Evolutionary conservation across 2,329 filamentous ascomycete species (phyloP).

Genomic region (Colletotrichum sp.): DNA sequence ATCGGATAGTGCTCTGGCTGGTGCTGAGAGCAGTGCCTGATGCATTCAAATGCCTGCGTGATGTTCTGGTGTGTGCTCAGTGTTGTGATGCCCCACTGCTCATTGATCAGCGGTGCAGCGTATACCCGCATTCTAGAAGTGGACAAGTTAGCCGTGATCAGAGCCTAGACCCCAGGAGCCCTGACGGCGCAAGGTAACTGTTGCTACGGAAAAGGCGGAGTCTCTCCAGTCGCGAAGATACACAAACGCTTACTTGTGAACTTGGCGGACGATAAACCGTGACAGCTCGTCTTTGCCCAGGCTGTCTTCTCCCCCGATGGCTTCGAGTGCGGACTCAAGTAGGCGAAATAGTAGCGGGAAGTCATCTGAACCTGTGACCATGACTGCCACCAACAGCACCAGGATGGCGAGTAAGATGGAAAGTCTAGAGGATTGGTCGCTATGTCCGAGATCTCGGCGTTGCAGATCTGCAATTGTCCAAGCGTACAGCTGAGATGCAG

Average conservation of each 20-base stretch:
- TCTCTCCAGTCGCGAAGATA: not conserved
- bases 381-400: slow-evolving; percentile 23
- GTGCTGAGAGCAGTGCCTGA: not conserved
- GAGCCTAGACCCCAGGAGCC: not conserved
- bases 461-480: not conserved
- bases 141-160: not conserved
- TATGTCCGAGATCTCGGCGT: not conserved
- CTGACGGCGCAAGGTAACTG: not conserved
- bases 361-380: slow-evolving; percentile 30
- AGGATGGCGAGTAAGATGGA: slow-evolving; percentile 26
- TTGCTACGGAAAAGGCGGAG: not conserved
- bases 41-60: not conserved
- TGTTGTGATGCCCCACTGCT: not conserved
- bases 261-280: not conserved
- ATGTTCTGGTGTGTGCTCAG: not conserved
- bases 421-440: not conserved
- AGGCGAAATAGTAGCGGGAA: slow-evolving; percentile 28
- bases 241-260: not conserved
- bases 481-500: not conserved
- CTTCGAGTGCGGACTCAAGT: slow-evolving; percentile 28
- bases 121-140: not conserved
- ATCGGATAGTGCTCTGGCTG: not conserved
- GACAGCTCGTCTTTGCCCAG: slow-evolving; percentile 20
- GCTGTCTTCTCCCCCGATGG: slow-evolving; percentile 24
- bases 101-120: not conserved